Base-by-base conservation (phyloP, 164 flowering plant species). In the Platanus orientalis region DNA sequence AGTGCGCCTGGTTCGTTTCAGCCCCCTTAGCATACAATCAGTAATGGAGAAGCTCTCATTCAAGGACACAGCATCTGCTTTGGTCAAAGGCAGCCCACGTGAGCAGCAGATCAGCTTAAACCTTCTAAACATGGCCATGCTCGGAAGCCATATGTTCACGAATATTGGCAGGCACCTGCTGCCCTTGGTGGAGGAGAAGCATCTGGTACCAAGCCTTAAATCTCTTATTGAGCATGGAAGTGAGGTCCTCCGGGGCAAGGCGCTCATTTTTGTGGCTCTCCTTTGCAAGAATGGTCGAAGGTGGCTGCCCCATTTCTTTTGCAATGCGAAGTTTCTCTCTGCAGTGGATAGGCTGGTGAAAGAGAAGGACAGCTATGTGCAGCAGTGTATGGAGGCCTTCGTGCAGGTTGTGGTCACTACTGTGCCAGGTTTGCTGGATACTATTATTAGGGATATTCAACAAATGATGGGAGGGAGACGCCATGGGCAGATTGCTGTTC, bases 81-180 rank as follows among this genome's bases (percentile, higher is more conserved):
- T 95, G 54, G 81, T 83, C 50, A 92, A 88, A 75, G 94, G 97
- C 39, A 84, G 73, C 63, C 80, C 84, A 49, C 88, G 90, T 32
- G 99, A 90, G 75, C 99, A 88, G 71, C 99, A 92, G 77, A 84
- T 95, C 69, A 75, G 92, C 78, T 79, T 92, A 63, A 92, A 95
- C 75, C 90, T 95, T 61, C 65, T 92, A 54, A 87, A 83, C 77
- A 78, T 86, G 88, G 89, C 89, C 54, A 69, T 95, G 86, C 74
- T 85, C 63, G 90, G 85, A 63, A 81, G 83, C 74, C 90, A 89
- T 56, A 61, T 79, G 76, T 77, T 83, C 66, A 76, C 91, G 27
- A 95, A 81, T 63, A 71, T 85, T 71, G 91, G 88, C 2, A 79
- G 91, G 57, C 64, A 77, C 64, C 85, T 90, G 57, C 63, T 78